phyloP scores from a whole-genome alignment of 352 stramenopile species.

The Globisporangium radiosum region DNA sequence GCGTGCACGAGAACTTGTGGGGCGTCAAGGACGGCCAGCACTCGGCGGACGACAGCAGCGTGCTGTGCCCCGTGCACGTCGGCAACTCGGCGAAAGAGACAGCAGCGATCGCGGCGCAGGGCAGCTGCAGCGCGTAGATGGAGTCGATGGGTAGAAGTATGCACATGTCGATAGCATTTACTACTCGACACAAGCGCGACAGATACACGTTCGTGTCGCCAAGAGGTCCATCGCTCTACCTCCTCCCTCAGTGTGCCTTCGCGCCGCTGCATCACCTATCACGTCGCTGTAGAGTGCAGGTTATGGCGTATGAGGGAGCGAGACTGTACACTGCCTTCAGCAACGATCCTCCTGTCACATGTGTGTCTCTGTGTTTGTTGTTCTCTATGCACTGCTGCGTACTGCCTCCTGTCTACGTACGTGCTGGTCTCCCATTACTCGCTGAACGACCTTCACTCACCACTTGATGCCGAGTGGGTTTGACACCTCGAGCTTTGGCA shows the following conservation, averaged over 20 bases:
- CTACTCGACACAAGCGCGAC: too few relatives aligned
- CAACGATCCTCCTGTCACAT: neutral
- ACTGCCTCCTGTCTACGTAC: neutral
- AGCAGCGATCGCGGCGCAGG: conserved; percentile 37
- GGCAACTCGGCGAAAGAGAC: conserved; percentile 62
- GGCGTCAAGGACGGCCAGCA: conserved; percentile 70
- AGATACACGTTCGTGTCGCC: neutral
- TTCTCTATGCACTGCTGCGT: neutral
- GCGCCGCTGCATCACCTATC: too few relatives aligned
- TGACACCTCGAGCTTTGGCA: conserved; percentile 79
- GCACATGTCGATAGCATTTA: too few relatives aligned
- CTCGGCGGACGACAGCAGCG: conserved; percentile 58
- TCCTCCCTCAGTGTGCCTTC: too few relatives aligned
- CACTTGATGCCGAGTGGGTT: conserved; percentile 87
- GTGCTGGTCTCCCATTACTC: neutral
- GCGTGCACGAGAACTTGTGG: conserved; percentile 81
- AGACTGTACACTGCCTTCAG: conserved; percentile 11
- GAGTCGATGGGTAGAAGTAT: too few relatives aligned
- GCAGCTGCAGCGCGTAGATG: too few relatives aligned
- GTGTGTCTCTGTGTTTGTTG: neutral
- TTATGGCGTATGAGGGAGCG: neutral
- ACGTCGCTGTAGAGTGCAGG: too few relatives aligned
- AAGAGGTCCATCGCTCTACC: neutral
- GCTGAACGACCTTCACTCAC: conserved; percentile 18
- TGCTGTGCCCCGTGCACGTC: conserved; percentile 79